Conservation (phyloP, 2,329 filamentous ascomycete genomes). For the Botrytis deweyae region DNA sequence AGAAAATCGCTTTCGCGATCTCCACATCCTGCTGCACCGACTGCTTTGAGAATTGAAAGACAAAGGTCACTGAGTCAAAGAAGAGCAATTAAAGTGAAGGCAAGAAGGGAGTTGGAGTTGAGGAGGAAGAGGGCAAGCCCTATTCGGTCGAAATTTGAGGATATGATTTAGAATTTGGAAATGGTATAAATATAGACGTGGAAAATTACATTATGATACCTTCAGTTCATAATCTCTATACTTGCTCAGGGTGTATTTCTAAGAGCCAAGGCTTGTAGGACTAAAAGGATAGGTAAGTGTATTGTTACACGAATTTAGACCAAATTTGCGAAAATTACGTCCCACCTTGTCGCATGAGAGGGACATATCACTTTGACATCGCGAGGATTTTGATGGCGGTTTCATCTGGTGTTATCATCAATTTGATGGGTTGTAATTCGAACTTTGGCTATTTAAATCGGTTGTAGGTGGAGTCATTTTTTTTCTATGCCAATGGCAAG, state of each 20-base stretch:
- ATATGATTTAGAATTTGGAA: neutral
- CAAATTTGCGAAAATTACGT: neutral
- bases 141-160: neutral
- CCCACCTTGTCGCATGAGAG: too few relatives aligned
- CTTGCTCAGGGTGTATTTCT: neutral
- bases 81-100: too few relatives aligned
- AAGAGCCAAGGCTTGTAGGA: neutral
- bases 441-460: neutral
- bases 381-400: neutral
- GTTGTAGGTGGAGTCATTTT: neutral
- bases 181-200: neutral
- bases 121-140: neutral
- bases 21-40: neutral
- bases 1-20: neutral
- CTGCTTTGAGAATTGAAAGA: neutral
- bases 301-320: neutral
- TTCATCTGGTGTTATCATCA: neutral
- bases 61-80: too few relatives aligned
- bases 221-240: neutral
- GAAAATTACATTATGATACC: too few relatives aligned
- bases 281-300: neutral
- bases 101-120: neutral
- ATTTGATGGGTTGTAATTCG: neutral
- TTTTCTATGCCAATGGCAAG: neutral
- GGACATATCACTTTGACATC: neutral